These are phyloP conservation scores for Phytophthora ramorum DNA, from an alignment of 352 stramenopile species.

Conservation along the genomic window DNA sequence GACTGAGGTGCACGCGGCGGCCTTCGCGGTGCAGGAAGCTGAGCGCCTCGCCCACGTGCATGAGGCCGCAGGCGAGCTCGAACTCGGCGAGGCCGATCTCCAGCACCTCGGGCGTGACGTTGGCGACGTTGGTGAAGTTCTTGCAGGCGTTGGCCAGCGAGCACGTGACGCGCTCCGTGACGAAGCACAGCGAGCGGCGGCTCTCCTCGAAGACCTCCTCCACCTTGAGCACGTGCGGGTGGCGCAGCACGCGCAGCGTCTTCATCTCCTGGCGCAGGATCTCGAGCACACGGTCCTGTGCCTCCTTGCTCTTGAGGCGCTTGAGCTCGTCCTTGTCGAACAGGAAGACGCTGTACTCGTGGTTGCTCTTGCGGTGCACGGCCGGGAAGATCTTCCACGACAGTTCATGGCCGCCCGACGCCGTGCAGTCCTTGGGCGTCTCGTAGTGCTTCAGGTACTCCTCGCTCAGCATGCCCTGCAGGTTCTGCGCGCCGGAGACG, in stretches of 20 bases:
- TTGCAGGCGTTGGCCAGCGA: conserved; percentile 92
- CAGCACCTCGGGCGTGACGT: conserved; percentile 87
- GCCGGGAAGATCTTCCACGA: conserved; percentile 87
- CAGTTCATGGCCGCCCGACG: conserved; percentile 84
- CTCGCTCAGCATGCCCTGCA: conserved; percentile 79
- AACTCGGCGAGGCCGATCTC: conserved; percentile 91
- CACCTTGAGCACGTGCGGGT: conserved; percentile 91
- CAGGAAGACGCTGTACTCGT: conserved; percentile 86
- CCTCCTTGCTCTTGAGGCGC: conserved; percentile 84
- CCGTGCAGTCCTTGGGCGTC: conserved; percentile 86
- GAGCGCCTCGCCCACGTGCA: conserved; percentile 90
- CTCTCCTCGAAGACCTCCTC: conserved; percentile 92
- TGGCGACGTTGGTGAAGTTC: conserved; percentile 87
- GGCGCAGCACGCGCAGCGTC: conserved; percentile 82
- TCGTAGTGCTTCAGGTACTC: conserved; percentile 90
- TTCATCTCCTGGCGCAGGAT: conserved; percentile 91
- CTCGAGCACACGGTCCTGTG: conserved; percentile 87
- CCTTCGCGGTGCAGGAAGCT: conserved; percentile 92
- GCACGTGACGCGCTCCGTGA: conserved; percentile 91
- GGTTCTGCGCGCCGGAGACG: conserved; percentile 51
- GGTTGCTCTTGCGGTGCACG: conserved; percentile 78
- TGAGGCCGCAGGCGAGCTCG: conserved; percentile 87
- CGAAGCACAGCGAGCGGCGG: conserved; percentile 87
- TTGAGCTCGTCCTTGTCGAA: conserved; percentile 91
- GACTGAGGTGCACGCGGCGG: conserved; percentile 86